Base-by-base conservation (phyloP, 2,329 filamentous ascomycete genomes). In the Herpotrichia juniperi region DNA sequence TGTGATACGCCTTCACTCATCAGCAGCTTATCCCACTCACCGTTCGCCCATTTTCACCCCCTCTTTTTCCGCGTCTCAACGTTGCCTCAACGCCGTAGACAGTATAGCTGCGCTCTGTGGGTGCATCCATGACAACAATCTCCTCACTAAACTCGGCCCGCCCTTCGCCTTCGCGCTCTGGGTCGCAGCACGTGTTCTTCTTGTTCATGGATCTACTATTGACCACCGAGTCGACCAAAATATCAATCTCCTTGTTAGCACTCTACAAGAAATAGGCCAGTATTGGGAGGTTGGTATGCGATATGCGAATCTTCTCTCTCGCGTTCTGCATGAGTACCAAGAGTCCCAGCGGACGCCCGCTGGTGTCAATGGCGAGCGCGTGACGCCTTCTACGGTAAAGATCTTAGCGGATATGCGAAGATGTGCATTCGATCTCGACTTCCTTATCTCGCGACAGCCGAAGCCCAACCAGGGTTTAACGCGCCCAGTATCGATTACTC, bases 131-230 rank as follows among this genome's bases (percentile, higher is more conserved):
- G 85, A 72, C 11, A 88, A 91, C 62, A 82, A 83, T 46, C 83
- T 96, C 70, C 80, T 96, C 17, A 81, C 86, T 44, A 92, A 92
- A 69, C 84, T 96, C 14, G 93, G 93, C 0, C 92, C 92, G 0
- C 92, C 91, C 0, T 96, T 96, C 69, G 92, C 92, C 3, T 97
- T 96, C 68, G 92, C 90, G 0, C 80, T 96, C 1, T 96, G 93
- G 93, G 93, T 96, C 14, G 91, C 90, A 2, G 91, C 93, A 5
- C 87, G 93, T 3, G 81, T 96, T 3, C 80, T 96, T 4, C 86
- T 96, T 8, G 93, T 97, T 2, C 92, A 96, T 71, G 91, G 91
- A 22, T 94, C 90, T 7, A 96, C 92, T 0, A 91, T 96, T 49
- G 90, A 94, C 60, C 89, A 90, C 70, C 90, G 89, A 58, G 81